Evolutionary conservation across 2,329 filamentous ascomycete species (phyloP).

Genomic region (Colletotrichum sp.): DNA sequence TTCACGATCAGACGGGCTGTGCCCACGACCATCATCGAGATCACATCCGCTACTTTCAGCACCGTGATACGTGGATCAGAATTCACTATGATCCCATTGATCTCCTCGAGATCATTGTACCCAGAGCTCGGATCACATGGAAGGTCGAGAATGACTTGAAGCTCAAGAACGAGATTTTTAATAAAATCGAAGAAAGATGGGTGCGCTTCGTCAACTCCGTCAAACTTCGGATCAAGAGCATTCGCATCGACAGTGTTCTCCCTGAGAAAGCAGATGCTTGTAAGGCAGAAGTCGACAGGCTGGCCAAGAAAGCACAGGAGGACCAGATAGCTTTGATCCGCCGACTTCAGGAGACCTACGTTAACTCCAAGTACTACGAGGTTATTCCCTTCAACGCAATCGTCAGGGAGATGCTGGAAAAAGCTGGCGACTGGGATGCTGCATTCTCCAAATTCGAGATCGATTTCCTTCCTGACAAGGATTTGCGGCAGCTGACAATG

Average conservation of each 20-base stretch:
- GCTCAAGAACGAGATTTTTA: constrained; percentile 91
- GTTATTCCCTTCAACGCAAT: constrained; percentile 92
- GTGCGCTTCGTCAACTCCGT: constrained; percentile 89
- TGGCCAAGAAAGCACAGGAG: constrained; percentile 81
- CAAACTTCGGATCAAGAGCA: constrained; percentile 80
- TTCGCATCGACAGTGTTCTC: constrained; percentile 88
- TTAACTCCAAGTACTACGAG: constrained; percentile 94
- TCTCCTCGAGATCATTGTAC: constrained; percentile 92
- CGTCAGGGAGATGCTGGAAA: constrained; percentile 89
- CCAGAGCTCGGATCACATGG: constrained; percentile 90
- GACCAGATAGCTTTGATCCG: constrained; percentile 77
- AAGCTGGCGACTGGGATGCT: constrained; percentile 91
- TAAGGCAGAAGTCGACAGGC: constrained; percentile 77
- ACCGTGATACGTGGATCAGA: constrained; percentile 82
- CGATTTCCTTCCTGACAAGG: constrained; percentile 95
- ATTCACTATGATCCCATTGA: constrained; percentile 94
- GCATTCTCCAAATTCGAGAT: constrained; percentile 90
- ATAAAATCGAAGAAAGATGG: constrained; percentile 80
- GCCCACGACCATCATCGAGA: constrained; percentile 92
- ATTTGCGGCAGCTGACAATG: constrained; percentile 89
- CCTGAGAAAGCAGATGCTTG: constrained; percentile 87
- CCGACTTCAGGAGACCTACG: constrained; percentile 88
- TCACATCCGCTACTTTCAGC: constrained; percentile 91
- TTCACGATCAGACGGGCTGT: constrained; percentile 73
- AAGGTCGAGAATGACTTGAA: constrained; percentile 94